Conservation (phyloP, 1,284 basidiomycete genomes). For the Fomitiporia mediterranea region DNA sequence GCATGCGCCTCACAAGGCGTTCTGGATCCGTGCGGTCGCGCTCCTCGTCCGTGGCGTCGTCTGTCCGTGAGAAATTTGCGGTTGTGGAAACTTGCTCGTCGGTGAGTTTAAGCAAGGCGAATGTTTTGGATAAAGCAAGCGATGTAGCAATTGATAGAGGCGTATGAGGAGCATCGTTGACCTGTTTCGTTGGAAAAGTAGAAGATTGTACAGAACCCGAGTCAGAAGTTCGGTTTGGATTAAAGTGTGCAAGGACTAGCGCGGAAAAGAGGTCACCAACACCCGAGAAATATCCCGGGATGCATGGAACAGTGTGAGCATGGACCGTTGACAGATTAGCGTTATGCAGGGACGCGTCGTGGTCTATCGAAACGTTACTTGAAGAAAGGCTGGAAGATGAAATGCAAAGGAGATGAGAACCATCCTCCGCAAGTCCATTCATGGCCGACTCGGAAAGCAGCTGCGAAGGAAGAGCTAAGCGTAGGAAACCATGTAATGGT, state of each 20-base stretch:
- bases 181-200: conserved; percentile 29
- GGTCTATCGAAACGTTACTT: conserved; percentile 21
- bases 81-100: conserved; percentile 40
- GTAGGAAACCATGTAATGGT: conserved; percentile 55
- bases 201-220: conserved; percentile 42
- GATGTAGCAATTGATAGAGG: conserved; percentile 58
- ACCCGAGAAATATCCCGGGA: conserved; percentile 92
- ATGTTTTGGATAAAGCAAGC: conserved; percentile 77
- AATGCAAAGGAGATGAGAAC: conserved; percentile 70
- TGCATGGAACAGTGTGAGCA: conserved; percentile 70
- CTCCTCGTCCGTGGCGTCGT: conserved; percentile 70
- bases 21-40: conserved; percentile 60
- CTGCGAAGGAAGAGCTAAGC: conserved; percentile 41
- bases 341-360: conserved; percentile 12
- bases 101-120: conserved; percentile 77
- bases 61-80: conserved; percentile 27
- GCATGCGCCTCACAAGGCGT: conserved; percentile 67
- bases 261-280: conserved; percentile 98
- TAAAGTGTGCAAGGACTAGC: conserved; percentile 81
- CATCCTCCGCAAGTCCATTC: conserved; percentile 26
- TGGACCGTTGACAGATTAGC: conserved; percentile 44
- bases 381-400: conserved; percentile 45
- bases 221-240: conserved; percentile 25
- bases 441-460: conserved; percentile 32
- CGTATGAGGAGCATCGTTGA: conserved; percentile 24